These are phyloP conservation scores for Sporopachydermia quercuum DNA, from an alignment of 805 yeast genomes.

Conservation along the genomic window DNA sequence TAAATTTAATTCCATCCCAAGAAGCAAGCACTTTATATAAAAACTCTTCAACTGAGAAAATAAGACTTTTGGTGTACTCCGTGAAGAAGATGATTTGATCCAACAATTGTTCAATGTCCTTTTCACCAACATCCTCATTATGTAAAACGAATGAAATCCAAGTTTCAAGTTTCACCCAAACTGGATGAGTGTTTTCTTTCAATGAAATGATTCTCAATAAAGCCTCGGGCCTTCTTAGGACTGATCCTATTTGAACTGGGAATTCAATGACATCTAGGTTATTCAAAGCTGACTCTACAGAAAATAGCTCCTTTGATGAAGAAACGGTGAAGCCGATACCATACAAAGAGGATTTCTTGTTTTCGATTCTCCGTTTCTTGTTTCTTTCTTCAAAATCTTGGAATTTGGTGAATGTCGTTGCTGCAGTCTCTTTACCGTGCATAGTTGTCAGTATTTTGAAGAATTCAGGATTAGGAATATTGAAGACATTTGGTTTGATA, in stretches of 20 bases:
- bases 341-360: conserved; percentile 1
- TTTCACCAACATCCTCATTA: background rate
- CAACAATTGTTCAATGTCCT: background rate
- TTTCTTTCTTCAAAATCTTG: background rate
- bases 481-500: conserved; percentile 15
- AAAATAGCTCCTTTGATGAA: background rate
- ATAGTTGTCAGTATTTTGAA: conserved; percentile 1
- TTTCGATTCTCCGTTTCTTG: background rate
- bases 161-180: background rate
- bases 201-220: background rate
- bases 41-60: conserved; percentile 9
- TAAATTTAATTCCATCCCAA: conserved; percentile 6
- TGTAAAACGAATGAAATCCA: conserved; percentile 1
- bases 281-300: background rate
- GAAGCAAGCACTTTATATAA: conserved; percentile 3
- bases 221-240: background rate
- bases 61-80: conserved; percentile 7
- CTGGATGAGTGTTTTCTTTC: background rate
- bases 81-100: conserved; percentile 3
- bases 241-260: conserved; percentile 11
- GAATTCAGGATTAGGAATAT: conserved; percentile 14
- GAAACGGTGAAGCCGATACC: background rate
- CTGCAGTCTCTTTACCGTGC: background rate
- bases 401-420: background rate
- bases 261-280: conserved; percentile 1